Evolutionary conservation across 139 green algal species (phyloP).

Genomic region (Astrephomene gubernaculifera): DNA sequence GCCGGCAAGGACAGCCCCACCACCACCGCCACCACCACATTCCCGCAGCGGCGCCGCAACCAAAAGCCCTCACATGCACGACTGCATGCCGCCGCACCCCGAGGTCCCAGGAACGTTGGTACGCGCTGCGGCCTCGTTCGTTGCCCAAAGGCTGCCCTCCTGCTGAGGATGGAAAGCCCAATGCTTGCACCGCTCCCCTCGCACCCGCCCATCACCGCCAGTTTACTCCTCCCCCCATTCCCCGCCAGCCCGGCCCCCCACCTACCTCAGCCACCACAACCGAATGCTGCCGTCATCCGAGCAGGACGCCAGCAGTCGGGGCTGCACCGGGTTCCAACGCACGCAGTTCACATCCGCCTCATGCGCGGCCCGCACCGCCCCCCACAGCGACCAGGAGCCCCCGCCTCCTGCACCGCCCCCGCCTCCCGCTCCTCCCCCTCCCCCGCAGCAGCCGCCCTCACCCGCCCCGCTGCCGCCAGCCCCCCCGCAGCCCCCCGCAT

Average conservation of each 20-base stretch:
- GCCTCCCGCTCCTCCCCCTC: background rate
- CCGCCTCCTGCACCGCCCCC: background rate
- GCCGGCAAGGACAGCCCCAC: too few species aligned
- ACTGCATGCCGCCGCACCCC: background rate
- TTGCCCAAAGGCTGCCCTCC: background rate
- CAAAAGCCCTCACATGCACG: too few species aligned
- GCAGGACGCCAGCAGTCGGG: constrained; percentile 73
- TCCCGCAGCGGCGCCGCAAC: too few species aligned
- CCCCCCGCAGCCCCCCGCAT: too few species aligned
- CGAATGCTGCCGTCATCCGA: constrained; percentile 79
- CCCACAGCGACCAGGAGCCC: constrained; percentile 52
- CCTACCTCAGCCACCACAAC: constrained; percentile 68
- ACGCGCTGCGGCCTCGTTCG: background rate
- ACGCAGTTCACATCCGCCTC: constrained; percentile 89
- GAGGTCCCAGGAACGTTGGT: background rate
- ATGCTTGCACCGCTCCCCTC: background rate
- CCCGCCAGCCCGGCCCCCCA: background rate
- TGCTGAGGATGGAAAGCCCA: background rate
- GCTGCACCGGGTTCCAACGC: constrained; percentile 74
- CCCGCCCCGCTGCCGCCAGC: too few species aligned
- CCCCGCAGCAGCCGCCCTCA: background rate
- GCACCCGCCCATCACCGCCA: background rate
- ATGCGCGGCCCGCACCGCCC: constrained; percentile 63
- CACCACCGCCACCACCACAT: too few species aligned
- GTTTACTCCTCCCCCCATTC: background rate